Percentiles rank a stretch among this genome's conserved stretches.
Conservation (phyloP, 2,329 filamentous ascomycete species). For the Corniculantispora saksenae region DNA sequence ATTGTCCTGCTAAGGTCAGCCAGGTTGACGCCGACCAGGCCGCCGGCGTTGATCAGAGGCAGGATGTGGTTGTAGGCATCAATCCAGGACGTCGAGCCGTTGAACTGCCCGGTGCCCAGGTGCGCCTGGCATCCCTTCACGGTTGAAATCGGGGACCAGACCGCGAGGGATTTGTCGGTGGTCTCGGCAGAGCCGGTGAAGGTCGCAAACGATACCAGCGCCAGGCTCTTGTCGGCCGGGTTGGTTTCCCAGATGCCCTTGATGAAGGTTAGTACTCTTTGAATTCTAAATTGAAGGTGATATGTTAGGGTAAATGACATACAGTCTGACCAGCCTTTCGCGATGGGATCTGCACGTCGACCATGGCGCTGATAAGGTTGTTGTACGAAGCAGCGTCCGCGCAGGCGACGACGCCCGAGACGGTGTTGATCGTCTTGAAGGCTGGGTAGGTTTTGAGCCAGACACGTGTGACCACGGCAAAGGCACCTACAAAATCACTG, state of each 20-base stretch:
- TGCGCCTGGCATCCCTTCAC: not conserved
- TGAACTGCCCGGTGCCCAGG: not conserved
- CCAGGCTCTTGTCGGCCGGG: not conserved
- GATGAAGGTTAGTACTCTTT: not conserved
- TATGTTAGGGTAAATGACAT: not conserved
- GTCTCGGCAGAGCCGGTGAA: not conserved
- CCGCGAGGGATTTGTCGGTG: not conserved
- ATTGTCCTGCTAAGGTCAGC: not conserved
- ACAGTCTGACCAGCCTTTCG: not conserved
- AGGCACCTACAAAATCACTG: constrained; percentile 1
- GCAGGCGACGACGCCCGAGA: not conserved
- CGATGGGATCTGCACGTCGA: not conserved
- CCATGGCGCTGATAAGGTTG: not conserved
- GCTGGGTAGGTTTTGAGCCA: constrained; percentile 15
- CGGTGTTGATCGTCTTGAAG: constrained; percentile 13
- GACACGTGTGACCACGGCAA: constrained; percentile 19
- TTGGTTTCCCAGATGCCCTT: constrained; percentile 11
- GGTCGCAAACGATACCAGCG: not conserved
- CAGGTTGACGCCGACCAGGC: constrained; percentile 12
- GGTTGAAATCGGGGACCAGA: not conserved
- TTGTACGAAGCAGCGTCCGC: not conserved
- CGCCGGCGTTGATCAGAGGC: not conserved
- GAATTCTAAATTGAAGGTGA: not conserved
- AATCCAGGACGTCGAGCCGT: not conserved
- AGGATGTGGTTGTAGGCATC: not conserved